These are phyloP conservation scores for Platismatia glauca DNA, from an alignment of 495 filamentous ascomycete genomes.

Conservation along the genomic window DNA sequence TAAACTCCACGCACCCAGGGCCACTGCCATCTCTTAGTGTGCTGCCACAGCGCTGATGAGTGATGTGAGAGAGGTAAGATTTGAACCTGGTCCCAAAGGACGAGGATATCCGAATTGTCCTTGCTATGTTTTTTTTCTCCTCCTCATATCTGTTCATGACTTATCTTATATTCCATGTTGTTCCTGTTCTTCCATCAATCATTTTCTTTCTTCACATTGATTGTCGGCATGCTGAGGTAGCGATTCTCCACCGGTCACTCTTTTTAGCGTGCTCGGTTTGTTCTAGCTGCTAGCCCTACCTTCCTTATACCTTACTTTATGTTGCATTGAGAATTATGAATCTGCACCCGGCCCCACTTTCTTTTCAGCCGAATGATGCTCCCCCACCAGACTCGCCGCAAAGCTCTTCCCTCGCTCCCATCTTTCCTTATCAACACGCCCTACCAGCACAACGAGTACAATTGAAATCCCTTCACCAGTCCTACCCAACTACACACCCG, in stretches of 20 bases:
- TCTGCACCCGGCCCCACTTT: not conserved
- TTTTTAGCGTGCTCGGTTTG: not conserved
- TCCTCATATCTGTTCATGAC: not conserved
- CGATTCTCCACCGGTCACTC: not conserved
- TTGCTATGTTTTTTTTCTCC: too few relatives aligned
- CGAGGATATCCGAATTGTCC: too few relatives aligned
- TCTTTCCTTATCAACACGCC: not conserved
- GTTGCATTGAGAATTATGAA: not conserved
- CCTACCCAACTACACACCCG: not conserved
- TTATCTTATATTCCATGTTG: not conserved
- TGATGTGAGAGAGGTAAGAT: not conserved
- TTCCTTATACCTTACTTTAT: not conserved
- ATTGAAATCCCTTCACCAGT: not conserved
- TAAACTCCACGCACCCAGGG: not conserved
- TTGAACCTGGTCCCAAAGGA: not conserved
- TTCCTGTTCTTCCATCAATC: not conserved
- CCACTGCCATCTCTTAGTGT: not conserved
- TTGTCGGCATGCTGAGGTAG: not conserved
- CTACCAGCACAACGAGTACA: not conserved
- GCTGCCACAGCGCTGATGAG: not conserved
- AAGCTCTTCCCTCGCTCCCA: not conserved
- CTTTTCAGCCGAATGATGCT: not conserved
- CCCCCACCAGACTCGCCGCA: not conserved
- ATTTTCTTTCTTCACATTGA: not conserved
- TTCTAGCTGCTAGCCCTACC: not conserved